These are phyloP conservation scores for Cutaneotrichosporon sp. DNA, from an alignment of 1,284 basidiomycete genomes.

Conservation along the genomic window DNA sequence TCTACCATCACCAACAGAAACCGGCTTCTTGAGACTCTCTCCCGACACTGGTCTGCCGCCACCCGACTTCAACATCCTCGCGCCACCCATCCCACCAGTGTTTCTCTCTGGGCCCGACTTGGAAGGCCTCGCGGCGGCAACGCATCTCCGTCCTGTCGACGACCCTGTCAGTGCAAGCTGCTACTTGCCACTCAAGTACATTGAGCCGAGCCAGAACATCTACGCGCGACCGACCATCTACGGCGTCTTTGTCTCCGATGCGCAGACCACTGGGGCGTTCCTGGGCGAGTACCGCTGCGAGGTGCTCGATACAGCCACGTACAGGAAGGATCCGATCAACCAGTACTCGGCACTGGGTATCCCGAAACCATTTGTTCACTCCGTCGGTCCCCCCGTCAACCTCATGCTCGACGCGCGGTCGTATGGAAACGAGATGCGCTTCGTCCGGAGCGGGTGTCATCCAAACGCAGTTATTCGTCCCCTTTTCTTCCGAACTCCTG, in stretches of 20 bases:
- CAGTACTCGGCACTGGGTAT: slow-evolving; percentile 54
- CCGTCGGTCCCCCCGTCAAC: slow-evolving; percentile 72
- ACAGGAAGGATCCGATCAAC: slow-evolving; percentile 52
- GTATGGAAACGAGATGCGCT: slow-evolving; percentile 70
- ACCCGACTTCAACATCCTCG: slow-evolving; percentile 51
- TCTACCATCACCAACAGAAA: slow-evolving; percentile 43
- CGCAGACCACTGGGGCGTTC: slow-evolving; percentile 29
- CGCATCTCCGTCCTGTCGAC: slow-evolving; percentile 29
- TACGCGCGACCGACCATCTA: slow-evolving; percentile 43
- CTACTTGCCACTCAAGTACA: slow-evolving; percentile 40
- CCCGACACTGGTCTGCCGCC: slow-evolving; percentile 31
- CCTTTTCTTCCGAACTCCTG: slow-evolving; percentile 52
- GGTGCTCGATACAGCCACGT: slow-evolving; percentile 37
- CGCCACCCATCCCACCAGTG: slow-evolving; percentile 45
- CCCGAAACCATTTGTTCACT: slow-evolving; percentile 66
- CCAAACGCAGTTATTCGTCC: slow-evolving; percentile 85
- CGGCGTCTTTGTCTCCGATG: slow-evolving; percentile 39
- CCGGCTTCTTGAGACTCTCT: slow-evolving; percentile 32
- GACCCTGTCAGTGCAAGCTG: slow-evolving; percentile 23
- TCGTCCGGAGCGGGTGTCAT: slow-evolving; percentile 75
- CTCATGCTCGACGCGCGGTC: slow-evolving; percentile 75
- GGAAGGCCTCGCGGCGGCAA: slow-evolving; percentile 22
- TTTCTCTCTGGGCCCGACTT: slow-evolving; percentile 34
- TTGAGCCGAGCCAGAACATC: slow-evolving; percentile 23
- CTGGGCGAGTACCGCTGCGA: slow-evolving; percentile 46